These are phyloP conservation scores for Pyricularia grisea DNA, from an alignment of 2,329 filamentous ascomycete genomes.

Conservation along the genomic window DNA sequence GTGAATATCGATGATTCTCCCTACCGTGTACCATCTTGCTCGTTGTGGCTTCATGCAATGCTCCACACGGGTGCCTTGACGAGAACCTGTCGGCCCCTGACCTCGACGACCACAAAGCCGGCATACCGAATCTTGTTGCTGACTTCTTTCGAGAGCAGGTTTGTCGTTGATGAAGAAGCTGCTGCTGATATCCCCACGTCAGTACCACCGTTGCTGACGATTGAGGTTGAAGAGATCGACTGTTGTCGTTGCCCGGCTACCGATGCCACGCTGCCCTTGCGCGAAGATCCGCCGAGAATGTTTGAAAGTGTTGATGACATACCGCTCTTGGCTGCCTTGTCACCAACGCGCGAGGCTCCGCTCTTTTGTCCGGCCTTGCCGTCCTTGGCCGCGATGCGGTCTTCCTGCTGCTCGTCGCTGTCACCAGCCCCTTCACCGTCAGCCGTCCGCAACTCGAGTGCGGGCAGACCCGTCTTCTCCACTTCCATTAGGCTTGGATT, in stretches of 20 bases:
- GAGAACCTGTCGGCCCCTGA: conserved; percentile 65
- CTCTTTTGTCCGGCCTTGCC: conserved; percentile 28
- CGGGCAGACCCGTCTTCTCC: conserved; percentile 62
- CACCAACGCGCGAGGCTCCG: conserved; percentile 6
- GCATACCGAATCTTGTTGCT: conserved; percentile 58
- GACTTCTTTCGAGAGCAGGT: conserved; percentile 32
- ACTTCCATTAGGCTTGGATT: conserved; percentile 73
- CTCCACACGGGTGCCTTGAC: conserved; percentile 69
- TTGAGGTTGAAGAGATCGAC: background rate
- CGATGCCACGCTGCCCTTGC: conserved; percentile 29
- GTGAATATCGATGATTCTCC: background rate
- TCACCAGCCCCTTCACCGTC: conserved; percentile 29
- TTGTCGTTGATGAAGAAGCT: conserved; percentile 8
- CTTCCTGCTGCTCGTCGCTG: conserved; percentile 21
- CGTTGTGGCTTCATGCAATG: conserved; percentile 16
- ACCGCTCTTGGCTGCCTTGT: conserved; percentile 24
- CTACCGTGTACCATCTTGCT: background rate
- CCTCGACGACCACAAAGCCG: conserved; percentile 66
- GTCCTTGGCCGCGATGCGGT: conserved; percentile 23
- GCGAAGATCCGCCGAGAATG: conserved; percentile 4
- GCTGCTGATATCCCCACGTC: background rate
- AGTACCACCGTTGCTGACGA: background rate
- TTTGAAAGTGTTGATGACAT: conserved; percentile 1
- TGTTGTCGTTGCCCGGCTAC: background rate
- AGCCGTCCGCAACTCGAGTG: conserved; percentile 36